These are phyloP conservation scores for Eimeria acervulina DNA, from an alignment of 169 alveolate species.

Conservation along the genomic window DNA sequence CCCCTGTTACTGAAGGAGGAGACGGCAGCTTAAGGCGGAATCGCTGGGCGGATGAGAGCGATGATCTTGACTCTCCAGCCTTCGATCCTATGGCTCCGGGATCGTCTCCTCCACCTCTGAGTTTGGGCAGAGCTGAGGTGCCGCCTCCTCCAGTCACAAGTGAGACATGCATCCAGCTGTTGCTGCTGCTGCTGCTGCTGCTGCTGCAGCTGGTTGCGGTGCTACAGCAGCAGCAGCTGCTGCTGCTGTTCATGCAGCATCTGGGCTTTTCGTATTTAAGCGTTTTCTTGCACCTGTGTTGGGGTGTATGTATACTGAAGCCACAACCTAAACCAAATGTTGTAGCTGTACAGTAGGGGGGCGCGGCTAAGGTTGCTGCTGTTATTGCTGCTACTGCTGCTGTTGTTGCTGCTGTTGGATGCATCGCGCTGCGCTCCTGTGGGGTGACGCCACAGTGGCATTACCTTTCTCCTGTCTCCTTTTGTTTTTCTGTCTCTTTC, in stretches of 20 bases:
- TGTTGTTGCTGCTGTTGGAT: too few relatives aligned
- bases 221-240: not conserved
- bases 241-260: not conserved
- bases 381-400: too few relatives aligned
- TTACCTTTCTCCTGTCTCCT: too few relatives aligned
- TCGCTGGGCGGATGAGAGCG: slow-evolving; percentile 81
- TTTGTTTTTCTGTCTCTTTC: too few relatives aligned
- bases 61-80: slow-evolving; percentile 79
- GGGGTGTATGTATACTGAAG: too few relatives aligned
- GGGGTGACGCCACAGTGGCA: too few relatives aligned
- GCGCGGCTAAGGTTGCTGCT: too few relatives aligned
- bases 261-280: not conserved
- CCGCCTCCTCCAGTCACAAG: slow-evolving; percentile 6
- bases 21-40: slow-evolving; percentile 15
- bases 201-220: not conserved
- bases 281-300: not conserved
- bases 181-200: slow-evolving; percentile 9
- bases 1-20: not conserved
- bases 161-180: not conserved
- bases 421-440: too few relatives aligned
- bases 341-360: too few relatives aligned
- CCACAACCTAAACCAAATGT: too few relatives aligned
- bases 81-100: slow-evolving; percentile 73
- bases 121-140: not conserved
- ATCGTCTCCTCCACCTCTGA: slow-evolving; percentile 29